A percentile compares a stretch with the other conserved stretches of the same genome.
phyloP scores from a whole-genome alignment of 768 basidiomycete genomes.

The Gelatoporia subvermispora region DNA sequence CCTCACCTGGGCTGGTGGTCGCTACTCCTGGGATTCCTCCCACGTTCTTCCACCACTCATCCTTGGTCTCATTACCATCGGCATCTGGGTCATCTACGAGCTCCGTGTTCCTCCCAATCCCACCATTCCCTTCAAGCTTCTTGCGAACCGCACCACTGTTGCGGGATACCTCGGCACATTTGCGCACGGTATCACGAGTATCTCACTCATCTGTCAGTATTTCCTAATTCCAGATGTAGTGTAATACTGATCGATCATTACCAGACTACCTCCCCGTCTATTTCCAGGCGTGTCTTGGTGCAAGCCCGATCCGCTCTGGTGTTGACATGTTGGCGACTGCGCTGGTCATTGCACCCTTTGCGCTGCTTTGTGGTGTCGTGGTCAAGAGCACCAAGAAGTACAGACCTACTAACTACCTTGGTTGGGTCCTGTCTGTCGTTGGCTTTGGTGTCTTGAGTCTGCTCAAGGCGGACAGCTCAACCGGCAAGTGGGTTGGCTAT shows the following conservation, averaged over 20 bases:
- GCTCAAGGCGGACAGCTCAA: constrained; percentile 17
- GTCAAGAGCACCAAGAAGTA: constrained; percentile 30
- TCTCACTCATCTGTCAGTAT: constrained; percentile 18
- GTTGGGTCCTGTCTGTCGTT: constrained; percentile 32
- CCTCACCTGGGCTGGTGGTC: constrained; percentile 30
- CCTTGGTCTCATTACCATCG: not conserved
- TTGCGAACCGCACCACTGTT: constrained; percentile 10
- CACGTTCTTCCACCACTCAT: constrained; percentile 18
- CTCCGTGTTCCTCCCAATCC: constrained; percentile 17
- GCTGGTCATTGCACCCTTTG: constrained; percentile 34
- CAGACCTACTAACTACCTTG: constrained; percentile 29
- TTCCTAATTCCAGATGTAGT: not conserved
- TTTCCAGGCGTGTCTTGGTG: constrained; percentile 40
- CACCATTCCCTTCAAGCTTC: constrained; percentile 4
- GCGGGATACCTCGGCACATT: constrained; percentile 28
- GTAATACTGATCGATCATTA: not conserved
- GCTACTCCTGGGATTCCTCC: constrained; percentile 26
- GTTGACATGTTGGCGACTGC: constrained; percentile 30
- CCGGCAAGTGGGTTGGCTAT: constrained; percentile 13
- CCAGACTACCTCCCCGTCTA: constrained; percentile 39
- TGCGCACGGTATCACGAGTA: constrained; percentile 23
- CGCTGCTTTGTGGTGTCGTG: constrained; percentile 30
- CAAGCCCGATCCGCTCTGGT: constrained; percentile 32
- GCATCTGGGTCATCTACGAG: not conserved
- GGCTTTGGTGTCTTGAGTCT: constrained; percentile 33